Conservation (phyloP, 257 asterid genomes). For the Petunia axillaris region DNA sequence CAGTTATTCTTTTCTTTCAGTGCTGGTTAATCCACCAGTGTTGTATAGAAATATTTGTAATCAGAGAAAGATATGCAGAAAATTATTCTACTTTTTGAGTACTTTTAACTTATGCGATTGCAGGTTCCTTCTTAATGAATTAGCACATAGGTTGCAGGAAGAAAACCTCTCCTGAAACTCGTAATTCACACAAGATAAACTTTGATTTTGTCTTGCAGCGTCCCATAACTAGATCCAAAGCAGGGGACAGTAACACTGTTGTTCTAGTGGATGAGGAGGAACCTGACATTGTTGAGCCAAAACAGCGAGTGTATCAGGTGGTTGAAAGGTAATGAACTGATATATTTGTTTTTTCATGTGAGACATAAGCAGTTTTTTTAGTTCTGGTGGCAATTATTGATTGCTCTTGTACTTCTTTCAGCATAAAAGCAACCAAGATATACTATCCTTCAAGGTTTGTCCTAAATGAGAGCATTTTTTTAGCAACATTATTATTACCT, state of each 20-base stretch:
- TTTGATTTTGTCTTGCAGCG: too few species aligned
- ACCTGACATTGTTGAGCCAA: slow-evolving; percentile 47
- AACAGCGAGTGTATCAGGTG: slow-evolving; percentile 38
- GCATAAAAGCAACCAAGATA: slow-evolving; percentile 51
- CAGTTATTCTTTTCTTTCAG: too few species aligned
- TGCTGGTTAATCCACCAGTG: too few species aligned
- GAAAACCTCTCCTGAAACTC: too few species aligned
- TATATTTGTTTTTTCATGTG: slow-evolving; percentile 2
- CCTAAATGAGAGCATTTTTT: neutral
- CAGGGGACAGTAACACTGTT: slow-evolving; percentile 32
- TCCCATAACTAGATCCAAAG: too few species aligned
- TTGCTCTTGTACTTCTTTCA: slow-evolving; percentile 26
- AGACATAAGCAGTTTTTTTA: slow-evolving; percentile 9
- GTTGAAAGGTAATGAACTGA: slow-evolving; percentile 31
- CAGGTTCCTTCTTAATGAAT: too few species aligned
- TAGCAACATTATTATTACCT: neutral
- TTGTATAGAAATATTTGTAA: too few species aligned
- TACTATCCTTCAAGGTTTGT: slow-evolving; percentile 71
- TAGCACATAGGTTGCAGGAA: too few species aligned
- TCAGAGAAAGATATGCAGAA: too few species aligned
- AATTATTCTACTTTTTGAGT: too few species aligned
- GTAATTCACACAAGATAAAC: too few species aligned
- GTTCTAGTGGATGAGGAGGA: slow-evolving; percentile 88
- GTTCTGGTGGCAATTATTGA: slow-evolving; percentile 21
- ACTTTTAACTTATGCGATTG: too few species aligned